Conservation (phyloP, 2,329 filamentous ascomycete genomes). For the Ophiocordyceps camponoti-floridani region DNA sequence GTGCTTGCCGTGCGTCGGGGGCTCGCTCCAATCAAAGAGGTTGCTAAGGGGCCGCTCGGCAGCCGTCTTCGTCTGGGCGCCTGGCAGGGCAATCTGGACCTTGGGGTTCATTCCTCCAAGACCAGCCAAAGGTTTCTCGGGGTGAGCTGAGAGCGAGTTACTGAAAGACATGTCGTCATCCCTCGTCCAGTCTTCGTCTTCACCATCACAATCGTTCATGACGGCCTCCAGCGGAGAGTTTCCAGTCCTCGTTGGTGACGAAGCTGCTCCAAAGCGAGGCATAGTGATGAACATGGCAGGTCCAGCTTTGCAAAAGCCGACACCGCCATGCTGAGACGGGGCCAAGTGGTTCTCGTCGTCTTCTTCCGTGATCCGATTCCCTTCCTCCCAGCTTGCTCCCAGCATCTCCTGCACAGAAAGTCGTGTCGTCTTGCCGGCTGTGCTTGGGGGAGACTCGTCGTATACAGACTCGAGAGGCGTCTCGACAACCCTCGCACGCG, state of each 20-base stretch:
- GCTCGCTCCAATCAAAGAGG: constrained; percentile 65
- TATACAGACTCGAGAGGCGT: constrained; percentile 66
- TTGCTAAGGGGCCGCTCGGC: constrained; percentile 41
- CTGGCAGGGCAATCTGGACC: constrained; percentile 33
- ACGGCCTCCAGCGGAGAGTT: constrained; percentile 42
- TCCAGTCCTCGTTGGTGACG: constrained; percentile 22
- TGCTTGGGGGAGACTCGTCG: constrained; percentile 55
- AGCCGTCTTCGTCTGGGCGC: constrained; percentile 18
- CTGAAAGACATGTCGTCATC: constrained; percentile 34
- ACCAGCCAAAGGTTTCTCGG: constrained; percentile 30
- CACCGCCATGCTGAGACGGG: constrained; percentile 22
- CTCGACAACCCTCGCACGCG: constrained; percentile 46
- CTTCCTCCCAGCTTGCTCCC: constrained; percentile 33
- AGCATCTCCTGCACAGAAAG: constrained; percentile 42
- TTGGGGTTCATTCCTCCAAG: constrained; percentile 33
- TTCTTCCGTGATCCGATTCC: constrained; percentile 42
- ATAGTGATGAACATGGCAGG: not conserved
- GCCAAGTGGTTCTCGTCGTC: constrained; percentile 41
- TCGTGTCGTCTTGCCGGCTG: constrained; percentile 34
- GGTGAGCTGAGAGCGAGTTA: constrained; percentile 40
- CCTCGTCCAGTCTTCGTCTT: constrained; percentile 41
- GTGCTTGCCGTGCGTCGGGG: constrained; percentile 40
- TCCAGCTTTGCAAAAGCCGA: not conserved
- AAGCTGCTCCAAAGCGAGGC: constrained; percentile 13
- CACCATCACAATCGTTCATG: constrained; percentile 26